Evolutionary conservation across 345 rosid genomes (phyloP).

Genomic region (Gossypium anomalum): DNA sequence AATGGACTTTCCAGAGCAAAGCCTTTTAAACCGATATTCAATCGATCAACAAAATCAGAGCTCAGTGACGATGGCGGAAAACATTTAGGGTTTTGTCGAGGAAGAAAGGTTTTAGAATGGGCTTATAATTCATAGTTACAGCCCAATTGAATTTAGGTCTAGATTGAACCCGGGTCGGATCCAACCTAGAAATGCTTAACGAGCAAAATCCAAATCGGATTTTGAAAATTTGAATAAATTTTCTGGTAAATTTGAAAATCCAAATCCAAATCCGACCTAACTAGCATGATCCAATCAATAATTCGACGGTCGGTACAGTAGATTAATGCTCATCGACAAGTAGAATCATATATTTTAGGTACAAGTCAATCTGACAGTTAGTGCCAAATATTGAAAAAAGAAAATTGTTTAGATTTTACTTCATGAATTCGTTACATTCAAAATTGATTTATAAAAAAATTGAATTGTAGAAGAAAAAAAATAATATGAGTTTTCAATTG

Average conservation of each 20-base stretch:
- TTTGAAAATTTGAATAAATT: no score
- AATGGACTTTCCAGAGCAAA: background rate
- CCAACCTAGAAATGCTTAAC: background rate
- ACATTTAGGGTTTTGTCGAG: background rate
- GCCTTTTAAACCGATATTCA: background rate
- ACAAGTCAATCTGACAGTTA: no score
- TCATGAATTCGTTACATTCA: rapidly evolving
- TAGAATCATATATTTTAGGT: no score
- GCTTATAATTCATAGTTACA: background rate
- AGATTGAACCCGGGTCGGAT: background rate
- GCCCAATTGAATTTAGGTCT: background rate
- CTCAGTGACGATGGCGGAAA: background rate
- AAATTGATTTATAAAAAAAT: no score
- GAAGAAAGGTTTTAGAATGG: background rate
- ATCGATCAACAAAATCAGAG: background rate
- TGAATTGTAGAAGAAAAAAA: no score
- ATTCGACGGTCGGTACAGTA: rapidly evolving
- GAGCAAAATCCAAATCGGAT: no score
- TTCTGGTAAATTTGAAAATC: no score
- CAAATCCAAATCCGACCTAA: no score
- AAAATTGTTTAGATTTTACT: no score
- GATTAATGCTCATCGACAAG: rapidly evolving
- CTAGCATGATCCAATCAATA: no score
- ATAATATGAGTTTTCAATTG: no score
- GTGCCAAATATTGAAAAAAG: no score